phyloP scores from a whole-genome alignment of 1,139 yeast genomes.

The Magnusiomyces sp. region DNA sequence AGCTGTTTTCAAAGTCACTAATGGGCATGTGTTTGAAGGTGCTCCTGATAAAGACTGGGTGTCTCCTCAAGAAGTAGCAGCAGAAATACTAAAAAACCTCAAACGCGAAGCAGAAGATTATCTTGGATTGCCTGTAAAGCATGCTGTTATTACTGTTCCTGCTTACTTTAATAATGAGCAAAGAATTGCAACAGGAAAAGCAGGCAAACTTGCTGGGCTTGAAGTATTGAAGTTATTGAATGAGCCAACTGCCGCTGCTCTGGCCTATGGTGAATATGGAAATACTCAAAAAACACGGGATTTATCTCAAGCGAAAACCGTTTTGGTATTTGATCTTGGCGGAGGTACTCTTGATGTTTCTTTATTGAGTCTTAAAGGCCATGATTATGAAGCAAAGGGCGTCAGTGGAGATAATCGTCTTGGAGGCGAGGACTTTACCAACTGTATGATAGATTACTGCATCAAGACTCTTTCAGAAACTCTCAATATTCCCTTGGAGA shows the following conservation, averaged over 20 bases:
- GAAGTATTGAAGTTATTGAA: constrained; percentile 95
- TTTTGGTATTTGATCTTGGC: constrained; percentile 81
- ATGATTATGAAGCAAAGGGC: constrained; percentile 82
- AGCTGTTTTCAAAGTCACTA: constrained; percentile 91
- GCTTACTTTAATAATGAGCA: constrained; percentile 98
- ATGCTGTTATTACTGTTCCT: constrained; percentile 96
- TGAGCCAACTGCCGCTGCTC: constrained; percentile 98
- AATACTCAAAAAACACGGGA: too few species aligned
- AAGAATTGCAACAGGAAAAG: constrained; percentile 98
- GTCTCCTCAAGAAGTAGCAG: too few species aligned
- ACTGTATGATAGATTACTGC: constrained; percentile 78
- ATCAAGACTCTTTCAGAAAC: constrained; percentile 91
- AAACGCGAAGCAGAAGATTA: constrained; percentile 91
- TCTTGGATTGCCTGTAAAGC: constrained; percentile 73
- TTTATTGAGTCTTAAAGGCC: constrained; percentile 75
- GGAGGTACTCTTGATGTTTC: constrained; percentile 89
- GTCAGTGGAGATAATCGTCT: constrained; percentile 87
- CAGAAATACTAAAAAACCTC: constrained; percentile 93
- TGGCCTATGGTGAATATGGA: constrained; percentile 95
- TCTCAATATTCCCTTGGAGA: constrained; percentile 80
- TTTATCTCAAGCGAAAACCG: constrained; percentile 62
- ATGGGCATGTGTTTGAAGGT: constrained; percentile 87
- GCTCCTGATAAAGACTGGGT: constrained; percentile 94
- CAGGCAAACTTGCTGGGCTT: constrained; percentile 95
- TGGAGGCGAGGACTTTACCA: constrained; percentile 82